Base-by-base conservation (phyloP, 108 stramenopile genomes). In the Skeletonema potamos region DNA sequence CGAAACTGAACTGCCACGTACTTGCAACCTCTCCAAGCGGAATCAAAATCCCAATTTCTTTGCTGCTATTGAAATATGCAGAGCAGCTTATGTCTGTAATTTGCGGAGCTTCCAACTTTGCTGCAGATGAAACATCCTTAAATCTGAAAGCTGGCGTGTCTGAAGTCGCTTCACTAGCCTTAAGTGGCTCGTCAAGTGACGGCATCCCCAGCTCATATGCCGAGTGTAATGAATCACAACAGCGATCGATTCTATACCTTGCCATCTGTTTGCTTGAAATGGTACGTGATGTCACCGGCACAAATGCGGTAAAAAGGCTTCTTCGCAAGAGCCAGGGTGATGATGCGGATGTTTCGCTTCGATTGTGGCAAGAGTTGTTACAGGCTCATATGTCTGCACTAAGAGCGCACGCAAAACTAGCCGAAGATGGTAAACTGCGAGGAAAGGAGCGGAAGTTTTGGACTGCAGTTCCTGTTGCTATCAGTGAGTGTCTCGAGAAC, bases 321-420 rank as follows among this genome's bases (percentile, higher is more conserved):
- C 66, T 85, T 46, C 73, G 81, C 24, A 80, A 69, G 29, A 70
- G 74, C 29, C 68, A 76, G 60, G 80, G 78, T 2, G 48, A 61
- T 13, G 73, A 71, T n/a, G 79, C 79, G 12, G 75, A 73, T 54
- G 41, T 87, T 18, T 85, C 82, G 39, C 85, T 87, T 26, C 69
- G 76, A 20, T 60, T 93, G 13, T 93, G 92, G 89, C 84, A 93
- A 54, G 84, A 91, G 61, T 61, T 89, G 37, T 79, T 93, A 46
- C 68, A 83, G 27, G 65, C 87, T 24, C 88, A 93, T 68, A 59
- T 78, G 8, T 74, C 62, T 55, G 32, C 81, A 18, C 41, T 80
- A 66, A 41, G 72, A 54, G 66, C 80, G 65, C 62, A 65, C 30
- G 29, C 66, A 62, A 62, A 76, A 64, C 48, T 66, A 41, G 59